Evolutionary conservation across 2,329 filamentous ascomycete species (phyloP).

Genomic region (Hypoxylon sp.): DNA sequence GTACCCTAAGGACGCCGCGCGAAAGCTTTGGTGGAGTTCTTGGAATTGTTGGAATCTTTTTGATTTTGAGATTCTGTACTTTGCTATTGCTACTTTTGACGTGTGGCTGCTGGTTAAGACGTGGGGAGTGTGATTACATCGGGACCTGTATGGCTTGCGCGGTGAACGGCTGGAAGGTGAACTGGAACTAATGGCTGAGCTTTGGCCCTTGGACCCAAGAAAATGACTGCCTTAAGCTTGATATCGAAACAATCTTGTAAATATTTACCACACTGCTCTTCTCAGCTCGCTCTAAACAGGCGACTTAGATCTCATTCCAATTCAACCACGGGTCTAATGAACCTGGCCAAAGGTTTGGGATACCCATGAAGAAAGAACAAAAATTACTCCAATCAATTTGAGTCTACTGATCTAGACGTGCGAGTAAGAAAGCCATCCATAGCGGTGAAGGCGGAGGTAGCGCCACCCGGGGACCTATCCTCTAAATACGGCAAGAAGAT

Average conservation of each 20-base stretch:
- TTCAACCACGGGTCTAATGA: conserved; percentile 1
- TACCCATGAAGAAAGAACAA: conserved; percentile 8
- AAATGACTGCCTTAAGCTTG: too few relatives aligned
- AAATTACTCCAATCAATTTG: conserved; percentile 16
- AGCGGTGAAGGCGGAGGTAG: conserved; percentile 14
- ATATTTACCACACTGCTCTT: neutral
- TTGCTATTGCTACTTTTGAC: neutral
- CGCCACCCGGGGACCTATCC: conserved; percentile 19
- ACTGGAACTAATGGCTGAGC: too few relatives aligned
- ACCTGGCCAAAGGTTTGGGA: neutral
- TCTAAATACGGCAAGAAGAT: too few relatives aligned
- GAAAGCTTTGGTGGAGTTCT: neutral
- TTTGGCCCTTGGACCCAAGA: too few relatives aligned
- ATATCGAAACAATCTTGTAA: too few relatives aligned
- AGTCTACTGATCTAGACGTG: conserved; percentile 21
- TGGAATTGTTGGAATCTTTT: conserved; percentile 1
- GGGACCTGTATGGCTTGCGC: too few relatives aligned
- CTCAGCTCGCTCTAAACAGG: conserved; percentile 1
- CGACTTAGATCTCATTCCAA: conserved; percentile 1
- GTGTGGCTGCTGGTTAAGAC: conserved; percentile 2
- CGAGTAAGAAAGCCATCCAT: conserved; percentile 24
- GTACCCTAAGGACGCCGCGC: conserved; percentile 1
- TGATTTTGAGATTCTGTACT: conserved; percentile 3
- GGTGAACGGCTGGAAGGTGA: too few relatives aligned
- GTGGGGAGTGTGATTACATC: conserved; percentile 1